Evolutionary conservation across 129 eudicot genomes (phyloP).

Genomic region (Chrysanthemum lavandulifolium): DNA sequence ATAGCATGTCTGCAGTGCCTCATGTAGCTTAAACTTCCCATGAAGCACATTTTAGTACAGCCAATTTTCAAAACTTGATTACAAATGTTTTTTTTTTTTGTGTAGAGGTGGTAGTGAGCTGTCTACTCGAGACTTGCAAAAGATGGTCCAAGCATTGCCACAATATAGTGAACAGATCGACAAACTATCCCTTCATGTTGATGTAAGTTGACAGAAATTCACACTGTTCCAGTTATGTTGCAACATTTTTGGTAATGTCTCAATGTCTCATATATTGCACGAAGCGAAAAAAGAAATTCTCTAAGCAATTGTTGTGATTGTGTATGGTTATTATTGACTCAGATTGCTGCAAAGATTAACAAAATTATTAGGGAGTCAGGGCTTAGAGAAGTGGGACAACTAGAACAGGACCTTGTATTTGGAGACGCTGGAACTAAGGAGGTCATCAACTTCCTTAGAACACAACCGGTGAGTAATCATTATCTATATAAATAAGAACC

Average conservation of each 20-base stretch:
- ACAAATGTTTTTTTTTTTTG: slow-evolving; percentile 6
- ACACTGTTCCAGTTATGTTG: slow-evolving; percentile 9
- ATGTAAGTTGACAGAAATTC: slow-evolving; percentile 58
- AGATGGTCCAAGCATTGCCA: slow-evolving; percentile 96
- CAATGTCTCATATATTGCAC: not conserved
- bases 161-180: slow-evolving; percentile 96
- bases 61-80: slow-evolving; percentile 5
- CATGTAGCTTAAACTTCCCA: not conserved
- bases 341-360: slow-evolving; percentile 94
- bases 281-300: slow-evolving; percentile 14
- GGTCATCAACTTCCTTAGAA: slow-evolving; percentile 69
- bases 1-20: not conserved
- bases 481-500: slow-evolving; percentile 4
- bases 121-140: slow-evolving; percentile 92
- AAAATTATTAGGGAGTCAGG: slow-evolving; percentile 68
- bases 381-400: slow-evolving; percentile 87
- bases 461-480: slow-evolving; percentile 47
- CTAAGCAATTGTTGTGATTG: slow-evolving; percentile 4
- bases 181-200: slow-evolving; percentile 92
- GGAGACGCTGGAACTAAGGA: slow-evolving; percentile 99
- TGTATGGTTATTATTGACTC: slow-evolving; percentile 23
- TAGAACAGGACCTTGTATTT: slow-evolving; percentile 95
- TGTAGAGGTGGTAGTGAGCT: slow-evolving; percentile 74
- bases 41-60: slow-evolving; percentile 1
- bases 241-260: too few relatives aligned